These are phyloP conservation scores for Cinnamomum chago DNA, from an alignment of 164 flowering plant genomes.

Conservation along the genomic window DNA sequence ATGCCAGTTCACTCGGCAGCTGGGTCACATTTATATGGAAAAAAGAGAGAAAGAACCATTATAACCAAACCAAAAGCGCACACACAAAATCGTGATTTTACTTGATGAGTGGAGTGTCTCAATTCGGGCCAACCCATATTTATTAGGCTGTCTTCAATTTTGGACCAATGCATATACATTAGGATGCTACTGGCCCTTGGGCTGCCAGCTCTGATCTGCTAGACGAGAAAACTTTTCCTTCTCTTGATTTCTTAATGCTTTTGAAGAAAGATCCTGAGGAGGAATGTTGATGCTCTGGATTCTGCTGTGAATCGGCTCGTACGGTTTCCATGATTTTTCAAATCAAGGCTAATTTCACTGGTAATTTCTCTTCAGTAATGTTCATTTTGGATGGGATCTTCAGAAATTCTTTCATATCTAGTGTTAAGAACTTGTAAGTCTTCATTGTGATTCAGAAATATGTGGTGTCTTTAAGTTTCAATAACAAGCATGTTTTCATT, in stretches of 20 bases:
- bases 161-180: no score
- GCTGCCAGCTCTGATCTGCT: no score
- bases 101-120: no score
- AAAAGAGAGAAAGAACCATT: no score
- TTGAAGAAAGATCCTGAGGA: conserved; percentile 56
- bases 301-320: conserved; percentile 59
- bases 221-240: not conserved
- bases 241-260: conserved; percentile 29
- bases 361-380: not conserved
- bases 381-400: not conserved
- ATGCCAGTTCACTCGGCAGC: no score
- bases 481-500: no score
- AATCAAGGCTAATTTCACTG: not conserved
- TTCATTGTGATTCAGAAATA: not conserved
- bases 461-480: not conserved
- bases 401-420: not conserved
- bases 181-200: no score
- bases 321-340: conserved; percentile 44
- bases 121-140: no score
- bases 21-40: no score
- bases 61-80: no score
- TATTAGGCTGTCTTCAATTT: no score
- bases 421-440: not conserved
- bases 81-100: no score
- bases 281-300: conserved; percentile 75